Evolutionary conservation across 495 filamentous ascomycete species (phyloP), one percentile per base, ranked within the genome.

Genomic region (Podospora bellae-mahoneyi): DNA sequence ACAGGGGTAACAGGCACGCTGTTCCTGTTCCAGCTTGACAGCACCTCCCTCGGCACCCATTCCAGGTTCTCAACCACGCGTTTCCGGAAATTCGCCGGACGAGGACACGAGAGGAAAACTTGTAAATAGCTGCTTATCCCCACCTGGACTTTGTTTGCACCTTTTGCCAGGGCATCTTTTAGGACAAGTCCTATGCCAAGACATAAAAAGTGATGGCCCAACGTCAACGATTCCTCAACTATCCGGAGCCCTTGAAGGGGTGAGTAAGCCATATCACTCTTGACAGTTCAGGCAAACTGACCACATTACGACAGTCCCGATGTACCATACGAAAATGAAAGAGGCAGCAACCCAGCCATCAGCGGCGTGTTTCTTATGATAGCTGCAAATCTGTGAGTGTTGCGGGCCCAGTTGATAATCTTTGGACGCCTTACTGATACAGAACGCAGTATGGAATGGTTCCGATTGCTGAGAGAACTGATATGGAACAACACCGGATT

Each of bases 401-500:
- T 48, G 39, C 9, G 5, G 30, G n/a, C 27, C 54, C 5, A 1
- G 2, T 16, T 23, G 5, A 32, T 13, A 7, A n/a, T 26, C 1
- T 1, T 10, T 16, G 27, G 39, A 2, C n/a, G 23, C 64, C 34
- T 26, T 53, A 30, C 67, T 71, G 54, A 74, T 55, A 15, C 5
- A 2, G 9, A 3, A 26, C 4, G 2, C 66, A 80, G 78, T 18
- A 71, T 80, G 71, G 78, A 80, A 64, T 76, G 71, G 64, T 62
- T 78, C 34, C 68, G 76, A 16, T 76, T 75, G 59, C 13, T 79
- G 9, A 69, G 76, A 32, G 65, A 72, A 23, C 18, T 61, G 1
- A 66, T 76, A 58, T 96, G 90, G 90, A 79, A 75, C 66, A 92
- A 91, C 78, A 91, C 91, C 27, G 89, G 89, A 5, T 93, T 96